Evolutionary conservation across 495 filamentous ascomycete species (phyloP).

Genomic region (Aspergillus ellipticus): DNA sequence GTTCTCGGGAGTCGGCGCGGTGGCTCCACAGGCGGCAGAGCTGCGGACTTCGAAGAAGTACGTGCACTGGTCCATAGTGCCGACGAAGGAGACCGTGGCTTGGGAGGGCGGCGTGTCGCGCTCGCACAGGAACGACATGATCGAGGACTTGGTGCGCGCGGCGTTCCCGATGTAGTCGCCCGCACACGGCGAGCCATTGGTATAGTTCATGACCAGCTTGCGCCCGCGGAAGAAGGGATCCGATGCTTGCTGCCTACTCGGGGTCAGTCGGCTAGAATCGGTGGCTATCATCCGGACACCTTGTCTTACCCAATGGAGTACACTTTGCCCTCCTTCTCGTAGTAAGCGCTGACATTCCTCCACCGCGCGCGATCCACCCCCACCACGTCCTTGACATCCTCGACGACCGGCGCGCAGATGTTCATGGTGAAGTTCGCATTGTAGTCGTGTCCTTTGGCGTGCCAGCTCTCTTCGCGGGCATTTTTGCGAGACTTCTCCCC

Average conservation of each 20-base stretch:
- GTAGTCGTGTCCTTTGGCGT: conserved; percentile 80
- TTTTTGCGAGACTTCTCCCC: conserved; percentile 57
- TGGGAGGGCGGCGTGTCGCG: conserved; percentile 59
- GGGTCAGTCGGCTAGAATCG: background rate
- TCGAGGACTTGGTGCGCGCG: conserved; percentile 70
- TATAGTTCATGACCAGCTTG: conserved; percentile 90
- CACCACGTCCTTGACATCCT: conserved; percentile 65
- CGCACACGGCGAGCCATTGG: conserved; percentile 76
- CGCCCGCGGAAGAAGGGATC: conserved; percentile 75
- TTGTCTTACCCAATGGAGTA: conserved; percentile 78
- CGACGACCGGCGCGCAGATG: conserved; percentile 83
- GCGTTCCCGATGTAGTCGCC: conserved; percentile 33
- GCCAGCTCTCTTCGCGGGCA: conserved; percentile 70
- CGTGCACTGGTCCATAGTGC: conserved; percentile 82
- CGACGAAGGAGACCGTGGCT: conserved; percentile 74
- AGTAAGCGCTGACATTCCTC: conserved; percentile 90
- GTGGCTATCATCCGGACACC: background rate
- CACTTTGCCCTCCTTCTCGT: conserved; percentile 64
- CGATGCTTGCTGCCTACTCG: conserved; percentile 59
- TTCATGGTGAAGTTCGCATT: conserved; percentile 91
- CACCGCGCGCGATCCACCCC: conserved; percentile 61
- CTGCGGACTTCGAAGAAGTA: conserved; percentile 97
- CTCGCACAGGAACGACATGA: conserved; percentile 93
- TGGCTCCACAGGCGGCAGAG: conserved; percentile 74
- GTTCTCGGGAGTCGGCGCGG: conserved; percentile 56